Base-by-base conservation (phyloP, 768 basidiomycete genomes). In the Calvatia gigantea region DNA sequence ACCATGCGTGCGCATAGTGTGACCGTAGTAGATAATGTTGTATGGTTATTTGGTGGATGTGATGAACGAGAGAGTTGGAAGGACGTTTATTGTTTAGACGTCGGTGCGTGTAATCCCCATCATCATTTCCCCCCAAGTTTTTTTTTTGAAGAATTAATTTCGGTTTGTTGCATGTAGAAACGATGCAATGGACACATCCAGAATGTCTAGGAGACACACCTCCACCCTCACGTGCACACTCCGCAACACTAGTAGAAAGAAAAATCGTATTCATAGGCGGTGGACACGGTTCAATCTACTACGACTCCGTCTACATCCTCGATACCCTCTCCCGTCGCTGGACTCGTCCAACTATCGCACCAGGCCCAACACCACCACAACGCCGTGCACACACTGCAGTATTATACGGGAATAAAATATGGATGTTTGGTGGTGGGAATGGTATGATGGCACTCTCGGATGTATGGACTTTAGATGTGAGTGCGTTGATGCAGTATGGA, bases 361-460 rank as follows among this genome's bases (percentile, higher is more conserved):
- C 63, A 27, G 75, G 71, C 8, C 66, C 70, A 1, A 61, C 58
- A 19, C 85, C 90, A 0, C 79, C 83, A 2, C 84, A 87, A 2
- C 84, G 95, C 7, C 84, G 95, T 25, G 94, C 95, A 1, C 95
- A 98, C 68, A 91, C 92, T 0, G 83, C 91, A 0, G 88, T 94
- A 12, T 71, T 84, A 19, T 86, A 92, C 63, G 73, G 75, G 27
- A 77, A 79, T 56, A 86, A 82, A 65, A 79, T 98, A 0, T 91
- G 89, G 75, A 71, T 97, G 3, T 97, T 96, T 63, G 95, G 94
- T 6, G 94, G 95, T n/a, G 94, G 95, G 2, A 95, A 93, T 56
- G 95, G 95, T 0, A 75, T 87, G 73, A 82, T 81, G n/a, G 94
- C 95, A 0, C 75, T 97, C 53, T 91, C 91, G 61, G 94, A 97